These are phyloP conservation scores for Dipteronia sinensis DNA, from an alignment of 345 rosid genomes.

Conservation along the genomic window DNA sequence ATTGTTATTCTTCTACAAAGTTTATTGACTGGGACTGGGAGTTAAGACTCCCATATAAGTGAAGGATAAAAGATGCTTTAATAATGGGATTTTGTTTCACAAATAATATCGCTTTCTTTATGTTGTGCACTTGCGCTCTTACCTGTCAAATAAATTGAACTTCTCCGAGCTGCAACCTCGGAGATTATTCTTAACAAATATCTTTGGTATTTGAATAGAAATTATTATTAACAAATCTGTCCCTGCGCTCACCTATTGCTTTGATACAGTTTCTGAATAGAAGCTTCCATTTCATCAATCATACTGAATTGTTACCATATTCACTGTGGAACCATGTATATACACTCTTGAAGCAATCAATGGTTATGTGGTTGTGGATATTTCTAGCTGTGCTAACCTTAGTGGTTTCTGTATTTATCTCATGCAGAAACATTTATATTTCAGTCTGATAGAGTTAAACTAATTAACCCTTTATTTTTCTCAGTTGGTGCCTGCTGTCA, in stretches of 20 bases:
- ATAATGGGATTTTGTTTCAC: too few species aligned
- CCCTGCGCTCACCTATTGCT: too few species aligned
- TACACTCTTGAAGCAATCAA: neutral
- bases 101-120: too few species aligned
- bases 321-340: neutral
- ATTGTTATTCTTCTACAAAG: neutral
- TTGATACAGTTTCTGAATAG: too few species aligned
- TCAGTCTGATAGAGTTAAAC: constrained; percentile 16
- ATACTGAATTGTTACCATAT: neutral
- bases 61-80: too few species aligned
- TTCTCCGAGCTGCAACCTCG: neutral
- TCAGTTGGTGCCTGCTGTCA: constrained; percentile 87
- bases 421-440: neutral
- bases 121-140: too few species aligned
- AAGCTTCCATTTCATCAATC: neutral
- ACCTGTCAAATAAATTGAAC: neutral
- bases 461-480: constrained; percentile 23
- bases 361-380: too few species aligned
- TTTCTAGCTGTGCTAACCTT: neutral
- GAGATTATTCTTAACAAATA: neutral
- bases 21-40: too few species aligned
- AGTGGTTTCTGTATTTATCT: constrained; percentile 2
- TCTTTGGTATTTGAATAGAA: neutral
- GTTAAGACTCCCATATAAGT: too few species aligned
- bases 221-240: too few species aligned